Percentiles rank a stretch among this genome's conserved stretches.
Conservation (phyloP, 768 basidiomycete genomes). For the Lactarius indigo region DNA sequence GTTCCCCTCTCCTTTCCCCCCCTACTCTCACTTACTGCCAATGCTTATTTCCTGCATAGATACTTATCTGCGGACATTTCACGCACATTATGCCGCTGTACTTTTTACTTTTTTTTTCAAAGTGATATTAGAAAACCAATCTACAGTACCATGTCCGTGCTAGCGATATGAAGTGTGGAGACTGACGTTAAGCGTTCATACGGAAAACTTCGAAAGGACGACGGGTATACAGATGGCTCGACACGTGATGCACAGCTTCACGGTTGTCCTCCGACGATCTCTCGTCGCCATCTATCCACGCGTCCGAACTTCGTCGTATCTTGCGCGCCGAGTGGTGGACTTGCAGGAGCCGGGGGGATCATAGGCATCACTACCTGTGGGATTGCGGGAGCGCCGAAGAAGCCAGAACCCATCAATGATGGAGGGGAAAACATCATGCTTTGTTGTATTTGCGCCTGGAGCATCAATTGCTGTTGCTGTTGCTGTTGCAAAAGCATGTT, state of each 20-base stretch:
- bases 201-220: not conserved
- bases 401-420: slow-evolving; percentile 66
- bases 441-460: slow-evolving; percentile 55
- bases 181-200: not conserved
- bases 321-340: slow-evolving; percentile 55
- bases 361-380: slow-evolving; percentile 42
- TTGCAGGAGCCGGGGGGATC: slow-evolving; percentile 41
- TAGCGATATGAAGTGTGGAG: slow-evolving; percentile 10
- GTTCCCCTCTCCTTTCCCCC: not conserved
- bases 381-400: slow-evolving; percentile 53
- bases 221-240: not conserved
- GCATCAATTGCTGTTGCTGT: slow-evolving; percentile 56
- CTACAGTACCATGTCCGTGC: slow-evolving; percentile 23
- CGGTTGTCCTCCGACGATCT: slow-evolving; percentile 67
- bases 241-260: slow-evolving; percentile 12
- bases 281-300: slow-evolving; percentile 79
- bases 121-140: slow-evolving; percentile 22
- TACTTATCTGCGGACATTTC: slow-evolving; percentile 26
- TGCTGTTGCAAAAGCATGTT: slow-evolving; percentile 42
- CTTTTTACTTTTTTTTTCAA: slow-evolving; percentile 27
- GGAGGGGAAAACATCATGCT: slow-evolving; percentile 69
- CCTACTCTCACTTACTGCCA: slow-evolving; percentile 9
- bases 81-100: slow-evolving; percentile 26
- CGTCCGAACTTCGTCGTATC: slow-evolving; percentile 65
- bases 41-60: slow-evolving; percentile 21